These are phyloP conservation scores for Lentinus brumalis DNA, from an alignment of 768 basidiomycete genomes.

Conservation along the genomic window DNA sequence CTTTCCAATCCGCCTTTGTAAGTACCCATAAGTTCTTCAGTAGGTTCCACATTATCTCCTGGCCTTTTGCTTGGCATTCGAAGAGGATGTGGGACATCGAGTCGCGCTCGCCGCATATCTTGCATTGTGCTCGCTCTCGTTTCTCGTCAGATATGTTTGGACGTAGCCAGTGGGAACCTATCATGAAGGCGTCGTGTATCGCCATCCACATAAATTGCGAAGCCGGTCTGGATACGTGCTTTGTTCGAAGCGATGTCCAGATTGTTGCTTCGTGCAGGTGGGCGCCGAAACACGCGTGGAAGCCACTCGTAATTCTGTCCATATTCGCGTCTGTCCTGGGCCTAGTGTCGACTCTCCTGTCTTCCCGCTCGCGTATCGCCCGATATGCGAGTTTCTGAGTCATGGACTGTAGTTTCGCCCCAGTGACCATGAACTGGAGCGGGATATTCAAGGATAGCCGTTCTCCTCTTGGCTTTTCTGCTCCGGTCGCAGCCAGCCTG, in stretches of 20 bases:
- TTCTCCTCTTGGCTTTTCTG: neutral
- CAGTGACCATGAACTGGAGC: too few species aligned
- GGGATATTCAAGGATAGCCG: too few species aligned
- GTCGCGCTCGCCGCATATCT: neutral
- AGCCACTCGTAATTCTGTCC: neutral
- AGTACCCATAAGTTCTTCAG: neutral
- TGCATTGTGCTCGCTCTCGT: neutral
- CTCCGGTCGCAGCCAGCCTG: neutral
- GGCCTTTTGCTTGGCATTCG: neutral
- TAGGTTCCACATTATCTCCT: neutral
- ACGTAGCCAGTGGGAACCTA: slow-evolving; percentile 3
- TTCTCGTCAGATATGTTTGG: neutral
- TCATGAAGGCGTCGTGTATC: slow-evolving; percentile 5
- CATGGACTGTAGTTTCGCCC: neutral
- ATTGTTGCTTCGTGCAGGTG: too few species aligned
- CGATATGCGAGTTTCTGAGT: neutral
- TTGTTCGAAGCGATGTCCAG: neutral
- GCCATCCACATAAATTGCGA: slow-evolving; percentile 4
- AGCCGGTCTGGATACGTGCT: neutral
- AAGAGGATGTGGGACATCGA: slow-evolving; percentile 7
- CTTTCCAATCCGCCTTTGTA: neutral
- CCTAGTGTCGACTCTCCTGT: neutral
- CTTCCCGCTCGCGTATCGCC: neutral
- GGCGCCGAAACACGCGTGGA: neutral
- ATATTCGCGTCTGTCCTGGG: neutral